These are phyloP conservation scores for Heterobasidion annosum DNA, from an alignment of 1,284 basidiomycete species.

Conservation along the genomic window DNA sequence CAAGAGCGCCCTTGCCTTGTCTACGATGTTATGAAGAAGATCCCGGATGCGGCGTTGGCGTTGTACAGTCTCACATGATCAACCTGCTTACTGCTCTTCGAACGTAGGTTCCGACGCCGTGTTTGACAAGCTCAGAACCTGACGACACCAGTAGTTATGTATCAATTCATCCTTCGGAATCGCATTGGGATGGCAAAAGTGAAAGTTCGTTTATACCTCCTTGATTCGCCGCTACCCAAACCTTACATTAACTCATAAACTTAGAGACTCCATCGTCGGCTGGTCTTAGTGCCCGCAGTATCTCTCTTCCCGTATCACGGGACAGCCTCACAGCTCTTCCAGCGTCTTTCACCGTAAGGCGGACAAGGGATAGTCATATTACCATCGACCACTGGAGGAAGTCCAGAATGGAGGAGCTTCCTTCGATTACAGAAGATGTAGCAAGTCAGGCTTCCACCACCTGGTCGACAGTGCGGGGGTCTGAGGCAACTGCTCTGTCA, in stretches of 20 bases:
- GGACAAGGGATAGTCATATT: not conserved
- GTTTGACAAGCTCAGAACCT: not conserved
- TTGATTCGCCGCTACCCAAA: no score
- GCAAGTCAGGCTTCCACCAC: not conserved
- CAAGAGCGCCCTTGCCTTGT: constrained; percentile 28
- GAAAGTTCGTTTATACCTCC: not conserved
- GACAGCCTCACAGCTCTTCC: no score
- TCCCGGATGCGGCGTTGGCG: not conserved
- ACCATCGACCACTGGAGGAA: not conserved
- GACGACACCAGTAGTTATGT: not conserved
- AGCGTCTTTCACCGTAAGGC: not conserved
- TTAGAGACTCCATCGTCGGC: not conserved
- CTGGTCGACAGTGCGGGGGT: not conserved
- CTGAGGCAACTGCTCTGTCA: not conserved
- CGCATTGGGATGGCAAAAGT: not conserved
- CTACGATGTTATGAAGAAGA: not conserved
- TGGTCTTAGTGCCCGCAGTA: not conserved
- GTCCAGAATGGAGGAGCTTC: not conserved
- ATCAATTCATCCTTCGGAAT: not conserved
- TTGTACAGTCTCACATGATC: constrained; percentile 28
- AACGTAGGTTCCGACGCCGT: not conserved
- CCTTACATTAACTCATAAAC: not conserved
- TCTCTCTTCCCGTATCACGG: not conserved
- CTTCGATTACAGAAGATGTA: not conserved
- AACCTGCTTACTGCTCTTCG: not conserved